Evolutionary conservation across 2,329 filamentous ascomycete genomes (phyloP).

Genomic region (Berkeleyomyces basicola): DNA sequence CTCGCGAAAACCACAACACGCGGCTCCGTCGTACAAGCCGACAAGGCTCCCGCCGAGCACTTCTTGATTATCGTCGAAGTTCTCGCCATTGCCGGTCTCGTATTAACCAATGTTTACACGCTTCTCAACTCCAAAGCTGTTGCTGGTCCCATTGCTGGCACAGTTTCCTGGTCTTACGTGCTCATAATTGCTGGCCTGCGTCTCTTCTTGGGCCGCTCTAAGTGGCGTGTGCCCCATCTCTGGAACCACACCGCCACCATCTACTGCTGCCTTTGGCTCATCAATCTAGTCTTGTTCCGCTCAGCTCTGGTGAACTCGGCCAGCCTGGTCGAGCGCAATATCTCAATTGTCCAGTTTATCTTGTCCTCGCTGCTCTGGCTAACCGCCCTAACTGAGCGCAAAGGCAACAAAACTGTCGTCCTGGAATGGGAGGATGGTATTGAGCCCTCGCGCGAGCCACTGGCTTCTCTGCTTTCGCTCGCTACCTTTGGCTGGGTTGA

Average conservation of each 20-base stretch:
- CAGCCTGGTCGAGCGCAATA: slow-evolving; percentile 41
- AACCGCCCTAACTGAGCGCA: slow-evolving; percentile 67
- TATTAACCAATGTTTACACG: slow-evolving; percentile 51
- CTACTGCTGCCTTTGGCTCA: slow-evolving; percentile 70
- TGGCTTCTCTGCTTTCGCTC: slow-evolving; percentile 76
- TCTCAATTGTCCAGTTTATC: slow-evolving; percentile 58
- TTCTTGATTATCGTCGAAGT: slow-evolving; percentile 58
- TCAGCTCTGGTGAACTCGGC: slow-evolving; percentile 66
- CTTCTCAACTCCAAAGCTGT: slow-evolving; percentile 37
- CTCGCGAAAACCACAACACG: slow-evolving; percentile 44
- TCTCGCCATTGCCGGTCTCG: slow-evolving; percentile 52
- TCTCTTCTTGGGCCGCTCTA: slow-evolving; percentile 47
- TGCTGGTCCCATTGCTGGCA: slow-evolving; percentile 31
- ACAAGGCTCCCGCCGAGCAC: slow-evolving; percentile 59
- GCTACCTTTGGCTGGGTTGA: slow-evolving; percentile 87
- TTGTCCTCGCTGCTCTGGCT: slow-evolving; percentile 57
- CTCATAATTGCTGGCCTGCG: slow-evolving; percentile 56
- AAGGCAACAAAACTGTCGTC: slow-evolving; percentile 78
- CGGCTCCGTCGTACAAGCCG: slow-evolving; percentile 51
- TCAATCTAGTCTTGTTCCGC: slow-evolving; percentile 61
- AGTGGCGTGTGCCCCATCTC: slow-evolving; percentile 51
- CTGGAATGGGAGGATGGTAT: slow-evolving; percentile 81
- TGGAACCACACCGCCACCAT: slow-evolving; percentile 89
- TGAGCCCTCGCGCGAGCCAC: slow-evolving; percentile 70
- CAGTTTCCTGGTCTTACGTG: slow-evolving; percentile 66